Percentiles rank a stretch among this genome's conserved stretches.
phyloP scores from a whole-genome alignment of 2,329 filamentous ascomycete species.

The Talaromyces sp. region DNA sequence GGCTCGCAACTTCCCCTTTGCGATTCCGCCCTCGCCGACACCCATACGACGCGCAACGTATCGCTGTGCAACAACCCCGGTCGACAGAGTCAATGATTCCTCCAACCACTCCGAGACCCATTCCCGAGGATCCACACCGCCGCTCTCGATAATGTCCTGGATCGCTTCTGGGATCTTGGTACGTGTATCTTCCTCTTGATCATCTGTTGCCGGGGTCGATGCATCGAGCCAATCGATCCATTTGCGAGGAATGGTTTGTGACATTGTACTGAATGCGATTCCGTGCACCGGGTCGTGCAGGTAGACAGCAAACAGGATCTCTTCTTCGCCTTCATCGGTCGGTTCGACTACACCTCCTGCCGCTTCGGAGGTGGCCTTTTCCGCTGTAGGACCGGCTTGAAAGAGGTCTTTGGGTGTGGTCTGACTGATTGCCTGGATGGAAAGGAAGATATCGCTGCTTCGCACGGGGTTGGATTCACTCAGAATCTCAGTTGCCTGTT shows the following conservation, averaged over 20 bases:
- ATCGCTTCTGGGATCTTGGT: slow-evolving; percentile 71
- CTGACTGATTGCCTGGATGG: slow-evolving; percentile 81
- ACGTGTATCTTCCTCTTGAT: slow-evolving; percentile 37
- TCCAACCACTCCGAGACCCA: slow-evolving; percentile 99
- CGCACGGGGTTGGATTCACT: slow-evolving; percentile 85
- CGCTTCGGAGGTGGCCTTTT: slow-evolving; percentile 26
- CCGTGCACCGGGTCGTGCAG: slow-evolving; percentile 83
- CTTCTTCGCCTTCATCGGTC: slow-evolving; percentile 47
- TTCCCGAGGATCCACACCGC: slow-evolving; percentile 83
- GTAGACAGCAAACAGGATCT: slow-evolving; percentile 73
- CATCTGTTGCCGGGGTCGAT: slow-evolving; percentile 43
- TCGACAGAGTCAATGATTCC: slow-evolving; percentile 70
- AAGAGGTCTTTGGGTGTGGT: slow-evolving; percentile 66
- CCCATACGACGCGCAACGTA: slow-evolving; percentile 96
- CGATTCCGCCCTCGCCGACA: slow-evolving; percentile 74
- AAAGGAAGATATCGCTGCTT: slow-evolving; percentile 89
- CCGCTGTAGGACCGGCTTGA: slow-evolving; percentile 49
- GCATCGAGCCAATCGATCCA: slow-evolving; percentile 94
- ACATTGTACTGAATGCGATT: slow-evolving; percentile 78
- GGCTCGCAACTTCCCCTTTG: slow-evolving; percentile 52
- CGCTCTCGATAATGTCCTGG: slow-evolving; percentile 69
- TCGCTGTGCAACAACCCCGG: slow-evolving; percentile 85
- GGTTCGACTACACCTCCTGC: slow-evolving; percentile 34
- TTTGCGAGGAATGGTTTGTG: slow-evolving; percentile 74
- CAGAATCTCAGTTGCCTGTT: slow-evolving; percentile 71